Evolutionary conservation across 202 grass and related monocot genomes (phyloP).

Genomic region (Saccharum hybrid): DNA sequence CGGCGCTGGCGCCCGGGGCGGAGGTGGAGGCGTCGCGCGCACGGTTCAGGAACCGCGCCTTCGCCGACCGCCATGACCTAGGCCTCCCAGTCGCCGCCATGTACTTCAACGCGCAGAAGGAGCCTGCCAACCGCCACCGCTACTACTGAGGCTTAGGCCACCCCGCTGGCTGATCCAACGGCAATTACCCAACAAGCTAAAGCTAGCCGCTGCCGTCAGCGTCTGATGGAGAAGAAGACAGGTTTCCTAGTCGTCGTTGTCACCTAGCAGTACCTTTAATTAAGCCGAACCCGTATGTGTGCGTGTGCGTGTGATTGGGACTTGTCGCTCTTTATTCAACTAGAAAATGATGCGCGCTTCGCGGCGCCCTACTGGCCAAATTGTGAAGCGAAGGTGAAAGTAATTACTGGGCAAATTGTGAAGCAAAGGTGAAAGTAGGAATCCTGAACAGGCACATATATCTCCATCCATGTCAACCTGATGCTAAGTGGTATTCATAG

Average conservation of each 20-base stretch:
- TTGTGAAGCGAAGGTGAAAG: no score
- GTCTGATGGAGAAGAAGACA: background rate
- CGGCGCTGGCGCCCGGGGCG: background rate
- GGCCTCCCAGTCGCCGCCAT: conserved; percentile 65
- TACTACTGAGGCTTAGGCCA: background rate
- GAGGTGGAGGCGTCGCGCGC: conserved; percentile 17
- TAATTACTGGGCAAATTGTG: no score
- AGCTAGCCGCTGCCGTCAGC: background rate
- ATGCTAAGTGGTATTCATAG: no score
- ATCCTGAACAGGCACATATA: no score
- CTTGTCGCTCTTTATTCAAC: background rate
- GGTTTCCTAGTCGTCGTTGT: background rate
- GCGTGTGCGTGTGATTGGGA: background rate
- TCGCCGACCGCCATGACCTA: conserved; percentile 56
- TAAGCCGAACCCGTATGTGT: no score
- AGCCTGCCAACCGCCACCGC: conserved; percentile 57
- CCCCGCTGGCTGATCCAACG: background rate
- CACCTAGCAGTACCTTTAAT: background rate
- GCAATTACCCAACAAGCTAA: background rate
- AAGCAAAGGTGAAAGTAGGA: no score
- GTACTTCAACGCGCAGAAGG: conserved; percentile 88
- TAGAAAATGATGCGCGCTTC: no score
- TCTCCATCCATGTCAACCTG: no score
- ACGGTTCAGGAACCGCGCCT: conserved; percentile 66
- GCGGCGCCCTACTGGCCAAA: no score